Percentiles rank a stretch among this genome's conserved stretches.
phyloP scores from a whole-genome alignment of 2,329 filamentous ascomycete genomes.

The Atkinsonella texensis region DNA sequence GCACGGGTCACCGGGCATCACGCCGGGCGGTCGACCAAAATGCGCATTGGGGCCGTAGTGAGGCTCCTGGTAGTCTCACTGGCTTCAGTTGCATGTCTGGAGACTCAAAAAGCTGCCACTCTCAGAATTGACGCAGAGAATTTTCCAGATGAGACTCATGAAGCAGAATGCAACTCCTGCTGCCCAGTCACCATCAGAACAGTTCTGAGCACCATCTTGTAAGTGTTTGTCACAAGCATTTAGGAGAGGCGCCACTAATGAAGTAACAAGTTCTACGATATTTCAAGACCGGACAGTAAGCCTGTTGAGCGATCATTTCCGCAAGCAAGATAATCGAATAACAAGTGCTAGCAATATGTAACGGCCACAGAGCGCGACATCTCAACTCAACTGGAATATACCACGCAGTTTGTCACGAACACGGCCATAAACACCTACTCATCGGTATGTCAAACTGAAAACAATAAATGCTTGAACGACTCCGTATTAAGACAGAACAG shows the following conservation, averaged over 20 bases:
- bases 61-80: constrained; percentile 1
- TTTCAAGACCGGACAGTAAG: constrained; percentile 5
- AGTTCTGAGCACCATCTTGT: constrained; percentile 3
- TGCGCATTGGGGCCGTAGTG: constrained; percentile 1
- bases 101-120: neutral
- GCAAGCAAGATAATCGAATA: neutral
- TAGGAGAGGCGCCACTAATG: neutral
- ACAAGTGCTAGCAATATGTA: constrained; percentile 6
- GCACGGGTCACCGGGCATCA: neutral
- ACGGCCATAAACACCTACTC: constrained; percentile 9
- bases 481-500: constrained; percentile 7
- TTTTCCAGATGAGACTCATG: constrained; percentile 2
- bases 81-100: neutral
- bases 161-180: neutral
- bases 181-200: constrained; percentile 4
- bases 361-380: constrained; percentile 10
- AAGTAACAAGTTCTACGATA: constrained; percentile 3
- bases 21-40: neutral
- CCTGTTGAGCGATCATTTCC: neutral
- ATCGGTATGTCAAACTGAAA: constrained; percentile 6
- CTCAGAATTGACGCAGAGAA: neutral
- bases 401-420: constrained; percentile 10
- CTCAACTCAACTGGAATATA: constrained; percentile 11
- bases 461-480: neutral
- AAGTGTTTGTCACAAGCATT: neutral